These are phyloP conservation scores for Fonsecaea multimorphosa DNA, from an alignment of 2,329 filamentous ascomycete genomes.

Conservation along the genomic window DNA sequence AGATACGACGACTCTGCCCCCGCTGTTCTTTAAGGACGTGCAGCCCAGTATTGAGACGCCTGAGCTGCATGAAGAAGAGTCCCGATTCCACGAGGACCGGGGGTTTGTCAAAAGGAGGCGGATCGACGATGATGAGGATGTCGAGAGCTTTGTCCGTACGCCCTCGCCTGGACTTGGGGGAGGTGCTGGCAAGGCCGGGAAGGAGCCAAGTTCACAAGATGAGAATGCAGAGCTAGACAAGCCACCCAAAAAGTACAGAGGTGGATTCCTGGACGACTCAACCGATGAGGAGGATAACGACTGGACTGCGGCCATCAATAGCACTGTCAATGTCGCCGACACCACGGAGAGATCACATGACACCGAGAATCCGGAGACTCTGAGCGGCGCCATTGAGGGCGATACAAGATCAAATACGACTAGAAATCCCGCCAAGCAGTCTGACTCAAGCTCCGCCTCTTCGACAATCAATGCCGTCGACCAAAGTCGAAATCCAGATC, in stretches of 20 bases:
- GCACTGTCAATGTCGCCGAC: not conserved
- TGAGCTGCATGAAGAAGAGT: not conserved
- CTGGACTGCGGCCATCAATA: constrained; percentile 23
- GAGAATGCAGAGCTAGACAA: constrained; percentile 12
- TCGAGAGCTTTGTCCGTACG: constrained; percentile 29
- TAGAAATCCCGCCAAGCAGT: constrained; percentile 39
- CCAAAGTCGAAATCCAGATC: constrained; percentile 33
- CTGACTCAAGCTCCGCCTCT: constrained; percentile 13
- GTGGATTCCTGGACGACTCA: constrained; percentile 45
- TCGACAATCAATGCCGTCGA: not conserved
- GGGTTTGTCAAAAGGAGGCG: constrained; percentile 54
- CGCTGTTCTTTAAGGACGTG: constrained; percentile 47
- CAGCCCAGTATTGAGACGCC: constrained; percentile 11
- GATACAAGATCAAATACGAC: constrained; percentile 16
- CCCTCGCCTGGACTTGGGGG: constrained; percentile 30
- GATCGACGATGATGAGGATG: constrained; percentile 34
- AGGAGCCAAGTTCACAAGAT: not conserved
- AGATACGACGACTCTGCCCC: constrained; percentile 40
- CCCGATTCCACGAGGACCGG: constrained; percentile 51
- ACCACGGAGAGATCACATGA: constrained; percentile 17
- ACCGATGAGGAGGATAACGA: constrained; percentile 55
- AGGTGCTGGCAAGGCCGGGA: not conserved
- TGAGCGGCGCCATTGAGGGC: constrained; percentile 25
- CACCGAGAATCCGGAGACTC: not conserved
- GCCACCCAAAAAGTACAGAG: constrained; percentile 32